Evolutionary conservation across 345 rosid species (phyloP), one percentile per base, ranked within the genome.

Genomic region (Jatropha curcas): DNA sequence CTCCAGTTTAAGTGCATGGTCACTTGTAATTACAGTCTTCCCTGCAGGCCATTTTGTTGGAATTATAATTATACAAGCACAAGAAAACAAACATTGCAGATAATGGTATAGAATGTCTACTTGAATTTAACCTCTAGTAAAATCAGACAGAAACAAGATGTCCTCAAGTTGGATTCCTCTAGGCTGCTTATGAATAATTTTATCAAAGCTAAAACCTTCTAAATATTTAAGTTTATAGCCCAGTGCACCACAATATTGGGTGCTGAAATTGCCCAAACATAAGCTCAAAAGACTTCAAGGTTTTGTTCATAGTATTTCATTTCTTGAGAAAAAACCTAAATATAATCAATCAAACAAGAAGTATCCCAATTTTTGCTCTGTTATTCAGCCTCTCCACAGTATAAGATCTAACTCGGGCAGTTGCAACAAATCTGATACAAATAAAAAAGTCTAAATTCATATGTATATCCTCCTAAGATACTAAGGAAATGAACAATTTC

Each of bases 11-110:
- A 96, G 92, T 17, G 99, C 99, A 85, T 96, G 98, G 81, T 96
- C 99, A 71, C 99, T 96, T 31, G 99, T 96, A 78, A 95, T 96
- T 33, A 96, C 99, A 76, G 98, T 90, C 85, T 96, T 96, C 76
- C 99, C 99, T 93, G 89, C 82, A 85, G 63, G 27, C 61, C 65
- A 71, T 77, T 76, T 63, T 13, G 55, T 70, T 59, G 60, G 55
- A 31, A 43, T 71, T 59, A 65, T 43, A 45, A 59, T 30, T 28
- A 37, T 77, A 24, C 4, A 28, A 64, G 60, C 46, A 71, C 11
- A 57, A 69, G 56, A 65, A 66, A 70, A 58, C 17, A 66, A 61
- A 63, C 25, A 60, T 34, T 61, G 57, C 48, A 65, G 45, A 27
- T 16, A 68, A 50, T 17, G 25, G 71, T 34, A 67, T 58, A 45